These are phyloP conservation scores for Harrya chromipes DNA, from an alignment of 768 basidiomycete genomes.

Conservation along the genomic window DNA sequence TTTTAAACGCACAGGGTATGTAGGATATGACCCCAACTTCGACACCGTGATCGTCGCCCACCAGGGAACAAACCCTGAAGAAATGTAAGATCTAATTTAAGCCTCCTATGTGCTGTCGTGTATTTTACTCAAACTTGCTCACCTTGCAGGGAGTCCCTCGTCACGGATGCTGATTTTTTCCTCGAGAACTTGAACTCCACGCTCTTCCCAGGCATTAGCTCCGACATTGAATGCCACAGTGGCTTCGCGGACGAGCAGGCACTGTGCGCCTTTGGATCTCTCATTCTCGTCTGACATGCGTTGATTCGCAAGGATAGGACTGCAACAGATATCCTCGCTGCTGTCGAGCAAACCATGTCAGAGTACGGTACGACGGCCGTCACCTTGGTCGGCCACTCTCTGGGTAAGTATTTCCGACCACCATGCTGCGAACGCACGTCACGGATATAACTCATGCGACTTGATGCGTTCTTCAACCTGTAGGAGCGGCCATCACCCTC, in stretches of 20 bases:
- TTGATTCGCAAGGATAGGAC: conserved; percentile 26
- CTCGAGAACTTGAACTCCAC: conserved; percentile 32
- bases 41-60: conserved; percentile 37
- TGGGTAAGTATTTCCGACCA: conserved; percentile 25
- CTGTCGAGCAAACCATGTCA: conserved; percentile 42
- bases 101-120: no score
- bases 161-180: conserved; percentile 44
- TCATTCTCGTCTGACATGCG: background rate
- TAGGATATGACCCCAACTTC: conserved; percentile 45
- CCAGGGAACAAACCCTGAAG: conserved; percentile 32
- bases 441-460: background rate
- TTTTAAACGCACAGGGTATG: conserved; percentile 40
- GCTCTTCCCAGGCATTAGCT: conserved; percentile 50
- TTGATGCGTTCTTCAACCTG: background rate
- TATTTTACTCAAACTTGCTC: background rate
- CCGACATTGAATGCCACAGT: conserved; percentile 40
- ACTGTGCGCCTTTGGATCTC: conserved; percentile 29
- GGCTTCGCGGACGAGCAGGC: conserved; percentile 49
- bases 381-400: conserved; percentile 45
- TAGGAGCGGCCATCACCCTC: conserved; percentile 38
- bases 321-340: conserved; percentile 40
- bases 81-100: conserved; percentile 22
- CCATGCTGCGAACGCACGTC: no score
- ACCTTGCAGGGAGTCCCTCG: conserved; percentile 28
- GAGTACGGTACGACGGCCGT: conserved; percentile 35